Base-by-base conservation (phyloP, 2,329 filamentous ascomycete genomes). In the Ceratocystis cubensis region DNA sequence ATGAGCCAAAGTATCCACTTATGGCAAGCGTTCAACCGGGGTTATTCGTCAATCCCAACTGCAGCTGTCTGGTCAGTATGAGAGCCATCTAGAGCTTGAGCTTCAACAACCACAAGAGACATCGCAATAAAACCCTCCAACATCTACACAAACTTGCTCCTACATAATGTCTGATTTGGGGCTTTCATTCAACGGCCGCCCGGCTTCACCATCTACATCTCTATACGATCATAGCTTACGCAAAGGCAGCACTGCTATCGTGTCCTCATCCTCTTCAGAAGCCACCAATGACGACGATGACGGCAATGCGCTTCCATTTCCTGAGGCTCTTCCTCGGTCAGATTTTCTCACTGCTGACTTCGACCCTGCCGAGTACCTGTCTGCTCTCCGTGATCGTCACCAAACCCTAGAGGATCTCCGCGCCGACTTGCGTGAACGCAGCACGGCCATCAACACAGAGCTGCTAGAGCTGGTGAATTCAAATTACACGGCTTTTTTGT, bases 321-420 rank as follows among this genome's bases (percentile, higher is more conserved):
- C 94, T 1, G 82, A 86, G 48, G 91, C 92, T 2, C 84, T 99
- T 17, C 84, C 89, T 1, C 88, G 94, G 67, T 79, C 82, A 67
- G 90, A 94, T 73, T 99, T 99, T 77, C 83, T 96, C 5, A 78
- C 83, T 1, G 81, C 84, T 2, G 76, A 85, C 70, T 99, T 99
- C 75, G 85, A 90, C 69, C 87, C 95, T 0, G 84, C 89, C 1
- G 78, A 79, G 1, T 99, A 96, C 75, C 87, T 99, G 61, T 91
- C 76, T 6, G 87, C 88, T 1, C 82, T 96, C 1, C 62, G 62
- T n/a, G 86, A 94, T 73, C 88, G 94, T 1, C 94, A 99, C 75
- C 94, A 99, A 75, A 96, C 93, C 0, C 88, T 99, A 61, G 92
- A 96, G 74, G 94, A 99, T 75, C 80, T 99, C 41, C 89, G 93